These are phyloP conservation scores for Yamadazyma membranifaciens DNA, from an alignment of 1,139 yeast genomes.

Conservation along the genomic window DNA sequence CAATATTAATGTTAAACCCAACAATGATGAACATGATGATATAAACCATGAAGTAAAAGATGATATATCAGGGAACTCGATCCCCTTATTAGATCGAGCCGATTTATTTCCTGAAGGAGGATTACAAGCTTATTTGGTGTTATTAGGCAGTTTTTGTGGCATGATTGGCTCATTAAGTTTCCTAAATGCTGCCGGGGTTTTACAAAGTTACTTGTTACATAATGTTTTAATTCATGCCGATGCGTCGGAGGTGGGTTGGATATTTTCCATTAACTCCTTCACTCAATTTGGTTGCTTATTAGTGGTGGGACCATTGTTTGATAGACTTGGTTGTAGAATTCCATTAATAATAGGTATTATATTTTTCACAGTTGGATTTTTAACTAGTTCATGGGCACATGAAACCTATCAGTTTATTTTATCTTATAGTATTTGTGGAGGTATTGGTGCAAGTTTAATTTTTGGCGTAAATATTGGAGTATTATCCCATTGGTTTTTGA, in stretches of 20 bases:
- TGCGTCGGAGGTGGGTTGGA: constrained; percentile 31
- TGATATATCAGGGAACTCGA: constrained; percentile 7
- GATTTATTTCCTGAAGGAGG: constrained; percentile 65
- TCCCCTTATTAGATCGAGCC: constrained; percentile 22
- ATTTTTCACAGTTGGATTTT: constrained; percentile 45
- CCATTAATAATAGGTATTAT: constrained; percentile 49
- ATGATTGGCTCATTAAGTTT: constrained; percentile 60
- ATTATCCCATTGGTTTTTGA: constrained; percentile 62
- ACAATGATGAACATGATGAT: neutral
- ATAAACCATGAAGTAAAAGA: neutral
- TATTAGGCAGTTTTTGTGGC: constrained; percentile 62
- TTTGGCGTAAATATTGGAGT: constrained; percentile 60
- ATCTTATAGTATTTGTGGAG: constrained; percentile 56
- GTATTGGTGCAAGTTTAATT: constrained; percentile 56
- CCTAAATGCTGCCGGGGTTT: constrained; percentile 43
- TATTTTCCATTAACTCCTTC: constrained; percentile 31
- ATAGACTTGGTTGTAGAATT: constrained; percentile 49
- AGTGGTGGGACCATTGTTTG: constrained; percentile 60
- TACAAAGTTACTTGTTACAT: constrained; percentile 23
- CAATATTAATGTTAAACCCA: too few species aligned
- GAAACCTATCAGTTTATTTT: constrained; percentile 59
- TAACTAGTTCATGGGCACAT: constrained; percentile 51
- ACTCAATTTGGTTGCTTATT: constrained; percentile 43
- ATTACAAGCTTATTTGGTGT: constrained; percentile 51
- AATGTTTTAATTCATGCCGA: constrained; percentile 18